Evolutionary conservation across 2,329 filamentous ascomycete species (phyloP), one percentile per base, ranked within the genome.

Genomic region (Cadophora sp.): DNA sequence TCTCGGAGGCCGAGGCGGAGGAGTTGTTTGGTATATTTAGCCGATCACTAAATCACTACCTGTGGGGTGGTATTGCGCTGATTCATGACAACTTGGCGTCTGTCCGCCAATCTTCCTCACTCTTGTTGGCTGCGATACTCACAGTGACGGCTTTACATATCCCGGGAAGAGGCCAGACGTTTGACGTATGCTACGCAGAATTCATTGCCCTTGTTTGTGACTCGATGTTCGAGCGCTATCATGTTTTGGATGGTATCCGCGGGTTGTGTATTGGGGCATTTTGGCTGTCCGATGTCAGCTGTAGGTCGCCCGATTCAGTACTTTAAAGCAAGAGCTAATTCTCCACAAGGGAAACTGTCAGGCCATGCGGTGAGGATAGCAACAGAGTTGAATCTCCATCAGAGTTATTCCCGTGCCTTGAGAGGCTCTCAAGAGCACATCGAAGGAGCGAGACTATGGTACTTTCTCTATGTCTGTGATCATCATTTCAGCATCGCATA

Each of bases 401-500:
- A 85, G 68, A 84, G 81, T 65, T 85, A 83, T 66, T 81, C 82
- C 56, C 84, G 83, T 72, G 80, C 85, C 53, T 79, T 84, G 1
- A 80, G 81, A 31, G 83, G 84, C 0, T 80, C 82, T 40, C 77
- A 71, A 8, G 81, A 85, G 69, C 81, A 86, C 64, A 83, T 85
- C 72, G 84, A 89, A 68, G 82, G 84, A 29, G 83, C 88, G 4
- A 81, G 88, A 51, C 79, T 91, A 7, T 90, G 87, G 86, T 90
- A 89, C 75, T 75, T 89, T 40, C 77, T 89, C 0, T 91, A 90
- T 72, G 86, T 89, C 1, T 90, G 87, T 73, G 88, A 91, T 73
- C 88, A 89, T 69, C 88, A 91, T 75, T 86, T 90, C 31, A 88
- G 86, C 63, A 89, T 91, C 62, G 83, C 88, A 0, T 90, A 90